Evolutionary conservation across 2,329 filamentous ascomycete species (phyloP).

Genomic region (Apiospora phragmitis): DNA sequence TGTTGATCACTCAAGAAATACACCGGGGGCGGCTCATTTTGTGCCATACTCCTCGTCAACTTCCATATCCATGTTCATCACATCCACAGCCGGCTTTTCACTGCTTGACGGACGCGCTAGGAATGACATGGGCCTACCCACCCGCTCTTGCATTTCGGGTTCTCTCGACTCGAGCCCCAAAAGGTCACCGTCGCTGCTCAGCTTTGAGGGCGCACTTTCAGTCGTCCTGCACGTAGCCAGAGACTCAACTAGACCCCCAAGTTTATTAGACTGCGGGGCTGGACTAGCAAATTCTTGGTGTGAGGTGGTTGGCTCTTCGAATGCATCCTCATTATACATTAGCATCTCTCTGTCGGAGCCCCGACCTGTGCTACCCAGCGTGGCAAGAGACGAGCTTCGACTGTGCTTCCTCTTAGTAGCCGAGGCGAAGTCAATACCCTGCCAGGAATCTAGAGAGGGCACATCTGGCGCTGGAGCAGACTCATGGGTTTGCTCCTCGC

Average conservation of each 20-base stretch:
- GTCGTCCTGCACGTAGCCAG: constrained; percentile 21
- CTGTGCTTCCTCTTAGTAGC: constrained; percentile 28
- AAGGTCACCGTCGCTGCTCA: neutral
- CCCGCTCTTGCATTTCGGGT: constrained; percentile 49
- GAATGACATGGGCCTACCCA: constrained; percentile 27
- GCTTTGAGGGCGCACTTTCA: neutral
- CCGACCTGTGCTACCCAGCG: constrained; percentile 26
- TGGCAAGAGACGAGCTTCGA: constrained; percentile 31
- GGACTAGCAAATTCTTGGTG: constrained; percentile 16
- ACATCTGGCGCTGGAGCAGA: constrained; percentile 13
- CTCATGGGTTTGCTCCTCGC: constrained; percentile 34
- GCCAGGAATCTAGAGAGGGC: constrained; percentile 14
- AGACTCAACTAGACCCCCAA: constrained; percentile 22
- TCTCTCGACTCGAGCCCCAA: constrained; percentile 21
- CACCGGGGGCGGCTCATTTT: neutral
- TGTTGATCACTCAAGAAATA: neutral
- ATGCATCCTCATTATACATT: constrained; percentile 20
- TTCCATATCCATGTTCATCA: constrained; percentile 41
- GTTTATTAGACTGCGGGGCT: constrained; percentile 17
- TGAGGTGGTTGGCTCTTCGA: constrained; percentile 1
- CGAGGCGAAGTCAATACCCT: constrained; percentile 14
- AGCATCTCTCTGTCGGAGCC: constrained; percentile 27
- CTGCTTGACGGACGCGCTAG: constrained; percentile 23
- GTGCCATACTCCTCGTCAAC: neutral
- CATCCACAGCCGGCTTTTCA: constrained; percentile 22